Evolutionary conservation across 352 stramenopile species (phyloP).

Genomic region (Albugo laibachii): DNA sequence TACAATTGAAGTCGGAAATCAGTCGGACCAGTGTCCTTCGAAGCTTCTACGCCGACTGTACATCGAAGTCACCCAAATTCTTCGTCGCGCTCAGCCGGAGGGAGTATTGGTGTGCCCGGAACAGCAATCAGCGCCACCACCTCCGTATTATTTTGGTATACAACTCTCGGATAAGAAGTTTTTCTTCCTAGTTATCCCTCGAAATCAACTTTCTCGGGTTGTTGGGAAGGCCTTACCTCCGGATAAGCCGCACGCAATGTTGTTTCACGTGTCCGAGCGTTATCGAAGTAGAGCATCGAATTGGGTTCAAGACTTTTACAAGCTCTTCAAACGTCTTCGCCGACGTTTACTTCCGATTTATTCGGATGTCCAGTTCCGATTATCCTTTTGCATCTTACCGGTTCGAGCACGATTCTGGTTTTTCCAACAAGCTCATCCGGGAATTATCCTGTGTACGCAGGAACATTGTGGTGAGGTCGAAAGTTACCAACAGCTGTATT

Average conservation of each 20-base stretch:
- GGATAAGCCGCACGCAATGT: neutral
- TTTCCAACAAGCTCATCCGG: neutral
- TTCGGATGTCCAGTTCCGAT: conserved; percentile 5
- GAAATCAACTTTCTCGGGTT: no score
- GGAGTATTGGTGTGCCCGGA: no score
- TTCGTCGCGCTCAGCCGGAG: no score
- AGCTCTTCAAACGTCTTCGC: conserved; percentile 1
- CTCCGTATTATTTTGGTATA: no score
- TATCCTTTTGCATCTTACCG: conserved; percentile 3
- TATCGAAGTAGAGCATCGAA: conserved; percentile 4
- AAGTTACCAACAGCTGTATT: conserved; percentile 4
- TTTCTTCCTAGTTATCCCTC: no score
- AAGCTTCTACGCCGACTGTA: no score
- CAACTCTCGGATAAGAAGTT: no score
- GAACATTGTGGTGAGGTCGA: conserved; percentile 1
- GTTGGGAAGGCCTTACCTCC: no score
- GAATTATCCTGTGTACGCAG: neutral
- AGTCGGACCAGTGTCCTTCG: no score
- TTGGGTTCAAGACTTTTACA: conserved; percentile 3
- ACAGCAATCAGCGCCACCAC: no score
- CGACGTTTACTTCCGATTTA: conserved; percentile 1
- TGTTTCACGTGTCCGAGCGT: conserved; percentile 3
- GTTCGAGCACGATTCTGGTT: conserved; percentile 6
- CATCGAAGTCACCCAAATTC: no score
- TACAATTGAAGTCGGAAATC: no score